Base-by-base conservation (phyloP, 768 basidiomycete species). In the Tylopilus plumbeoviolaceoides region DNA sequence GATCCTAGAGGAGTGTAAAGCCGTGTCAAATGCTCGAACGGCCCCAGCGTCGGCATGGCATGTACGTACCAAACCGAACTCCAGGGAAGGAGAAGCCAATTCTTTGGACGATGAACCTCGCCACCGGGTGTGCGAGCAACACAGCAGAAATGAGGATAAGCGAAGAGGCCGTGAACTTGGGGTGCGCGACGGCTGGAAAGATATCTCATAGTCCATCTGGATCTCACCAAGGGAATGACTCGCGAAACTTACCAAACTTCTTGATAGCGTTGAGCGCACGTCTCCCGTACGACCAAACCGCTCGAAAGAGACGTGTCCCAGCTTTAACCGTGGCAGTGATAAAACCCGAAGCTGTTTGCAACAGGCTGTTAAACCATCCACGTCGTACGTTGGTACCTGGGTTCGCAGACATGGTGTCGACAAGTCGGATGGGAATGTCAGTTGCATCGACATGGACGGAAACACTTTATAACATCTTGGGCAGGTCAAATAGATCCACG, bases 381-480 rank as follows among this genome's bases (percentile, higher is more conserved):
- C 1, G 20, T 15, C 2, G 38, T 5, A 10, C 7, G n/a, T 41
- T n/a, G 25, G 9, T 40, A 1, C 2, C 2, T 2, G 36, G 36
- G 30, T 5, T 18, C 4, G 33, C 1, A 7, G 44, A 0, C 41
- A 49, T 56, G 17, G 3, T 27, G 25, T 23, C 6, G 27, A 9
- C 15, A 17, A 38, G 41, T n/a, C 3, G 2, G 51, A 23, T 35
- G 27, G 9, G 17, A 20, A 25, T 20, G 36, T 17, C 35, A 5
- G 28, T 11, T 40, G 17, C 12, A 17, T 17, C 12, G 17, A 12
- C 21, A 4, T 33, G 23, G 7, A 10, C 5, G 31, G 21, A 9
- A 35, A 6, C 46, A 59, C 21, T 54, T 57, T 25, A 54, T 53
- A 50, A 20, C 12, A 35, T 57, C 41, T 15, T 33, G 25, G 4